phyloP scores from a whole-genome alignment of 1,284 basidiomycete genomes.

The Puccinia novopanici region DNA sequence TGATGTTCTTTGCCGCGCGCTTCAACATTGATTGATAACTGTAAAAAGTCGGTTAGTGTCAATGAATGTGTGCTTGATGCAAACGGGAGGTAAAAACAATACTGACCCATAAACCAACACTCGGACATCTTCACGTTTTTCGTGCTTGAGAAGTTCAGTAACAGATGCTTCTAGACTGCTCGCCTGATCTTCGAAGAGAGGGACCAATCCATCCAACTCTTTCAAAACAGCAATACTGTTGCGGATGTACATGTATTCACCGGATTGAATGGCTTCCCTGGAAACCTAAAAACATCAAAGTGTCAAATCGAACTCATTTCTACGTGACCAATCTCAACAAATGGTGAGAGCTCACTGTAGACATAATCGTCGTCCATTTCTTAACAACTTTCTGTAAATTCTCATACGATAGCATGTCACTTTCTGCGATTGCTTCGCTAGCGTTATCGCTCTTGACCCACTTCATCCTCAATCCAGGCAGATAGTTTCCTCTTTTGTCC shows the following conservation, averaged over 20 bases:
- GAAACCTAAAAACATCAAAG: slow-evolving; percentile 68
- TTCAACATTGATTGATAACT: slow-evolving; percentile 53
- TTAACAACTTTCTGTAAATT: slow-evolving; percentile 47
- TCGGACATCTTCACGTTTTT: slow-evolving; percentile 69
- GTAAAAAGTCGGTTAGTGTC: slow-evolving; percentile 32
- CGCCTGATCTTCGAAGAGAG: slow-evolving; percentile 66
- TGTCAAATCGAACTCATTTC: slow-evolving; percentile 63
- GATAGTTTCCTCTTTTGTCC: slow-evolving; percentile 44
- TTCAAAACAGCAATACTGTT: slow-evolving; percentile 87
- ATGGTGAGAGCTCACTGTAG: slow-evolving; percentile 23
- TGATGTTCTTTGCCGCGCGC: slow-evolving; percentile 51
- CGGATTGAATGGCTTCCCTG: slow-evolving; percentile 58
- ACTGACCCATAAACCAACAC: slow-evolving; percentile 72
- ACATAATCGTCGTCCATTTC: slow-evolving; percentile 47
- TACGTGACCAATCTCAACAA: background rate
- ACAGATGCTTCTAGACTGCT: slow-evolving; percentile 68
- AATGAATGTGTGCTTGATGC: background rate
- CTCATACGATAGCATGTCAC: slow-evolving; percentile 47
- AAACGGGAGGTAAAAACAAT: background rate
- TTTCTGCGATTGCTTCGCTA: slow-evolving; percentile 41
- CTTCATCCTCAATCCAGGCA: slow-evolving; percentile 48
- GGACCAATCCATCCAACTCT: slow-evolving; percentile 83
- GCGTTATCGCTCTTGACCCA: slow-evolving; percentile 36
- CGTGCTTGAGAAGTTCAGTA: slow-evolving; percentile 70
- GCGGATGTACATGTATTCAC: slow-evolving; percentile 89